Base-by-base conservation (phyloP, 2,329 filamentous ascomycete genomes). In the Calonectria pseudoturangicola region DNA sequence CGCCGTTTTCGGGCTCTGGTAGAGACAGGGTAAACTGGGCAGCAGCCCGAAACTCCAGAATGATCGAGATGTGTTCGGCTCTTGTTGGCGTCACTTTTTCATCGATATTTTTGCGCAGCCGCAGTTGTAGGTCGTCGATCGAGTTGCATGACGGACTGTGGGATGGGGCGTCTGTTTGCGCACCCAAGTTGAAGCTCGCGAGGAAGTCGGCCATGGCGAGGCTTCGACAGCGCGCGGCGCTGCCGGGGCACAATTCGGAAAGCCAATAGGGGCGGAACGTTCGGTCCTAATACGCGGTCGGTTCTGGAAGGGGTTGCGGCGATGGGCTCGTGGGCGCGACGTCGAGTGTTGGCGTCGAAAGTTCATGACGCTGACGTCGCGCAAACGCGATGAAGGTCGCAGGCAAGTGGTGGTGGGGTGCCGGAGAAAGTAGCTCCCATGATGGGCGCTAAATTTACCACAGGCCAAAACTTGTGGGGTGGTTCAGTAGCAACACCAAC, bases 11-110 rank as follows among this genome's bases (percentile, higher is more conserved):
- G 30, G 75, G 66, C 27, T 86, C 84, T 60, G 80, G 79, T 58
- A 84, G 78, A 2, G 80, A 77, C 8, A 90, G 73, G 10, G 85
- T 76, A 67, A 92, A 87, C 36, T 85, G 81, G 4, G 86, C 83
- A 9, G 85, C 83, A 0, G 86, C 81, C 1, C 85, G 83, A 33
- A 92, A 79, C 73, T 89, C 87, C 65, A 90, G 84, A 2, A 83
- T 87, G 21, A 83, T 79, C 9, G 86, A 84, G 13, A 89, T 81
- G 74, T 89, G 88, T 66, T 90, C 85, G 48, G 88, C 89, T 60
- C 87, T 87, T 25, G 84, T 88, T 13, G 85, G 83, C 5, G 86
- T 86, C 21, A 84, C 83, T 73, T 87, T 89, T 21, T 82, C 79
- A 7, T 82, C 79, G 56, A 90, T 79, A 0, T 85, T 73, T 9